phyloP scores from a whole-genome alignment of 345 rosid species.

The Chamaenerion angustifolium region DNA sequence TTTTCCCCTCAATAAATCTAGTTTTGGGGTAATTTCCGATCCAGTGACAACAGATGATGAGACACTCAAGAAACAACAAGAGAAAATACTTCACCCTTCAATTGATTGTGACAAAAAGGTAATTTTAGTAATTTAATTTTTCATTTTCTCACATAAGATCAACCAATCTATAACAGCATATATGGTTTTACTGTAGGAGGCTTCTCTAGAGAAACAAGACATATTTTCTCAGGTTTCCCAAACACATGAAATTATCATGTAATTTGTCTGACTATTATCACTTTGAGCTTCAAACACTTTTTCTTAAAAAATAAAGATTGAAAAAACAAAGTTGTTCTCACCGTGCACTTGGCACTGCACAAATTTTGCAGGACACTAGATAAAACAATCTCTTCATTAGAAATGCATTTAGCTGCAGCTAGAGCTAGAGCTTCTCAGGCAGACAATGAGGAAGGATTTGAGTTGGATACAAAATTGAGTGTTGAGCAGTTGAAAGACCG shows the following conservation, averaged over 20 bases:
- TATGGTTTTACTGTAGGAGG: conserved; percentile 25
- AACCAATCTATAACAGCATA: conserved; percentile 5
- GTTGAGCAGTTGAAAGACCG: conserved; percentile 33
- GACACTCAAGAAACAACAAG: conserved; percentile 20
- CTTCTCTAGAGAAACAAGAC: conserved; percentile 40
- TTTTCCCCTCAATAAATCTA: conserved; percentile 13
- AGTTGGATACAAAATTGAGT: conserved; percentile 12
- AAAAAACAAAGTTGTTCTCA: too few relatives aligned
- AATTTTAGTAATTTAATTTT: conserved; percentile 15
- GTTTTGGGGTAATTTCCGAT: conserved; percentile 52
- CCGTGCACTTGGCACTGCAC: neutral
- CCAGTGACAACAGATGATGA: conserved; percentile 22
- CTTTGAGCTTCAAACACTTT: too few relatives aligned
- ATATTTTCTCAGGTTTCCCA: conserved; percentile 84
- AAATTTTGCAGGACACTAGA: conserved; percentile 35
- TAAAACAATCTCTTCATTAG: neutral
- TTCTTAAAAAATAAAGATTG: too few relatives aligned
- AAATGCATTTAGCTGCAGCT: conserved; percentile 1
- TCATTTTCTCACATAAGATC: conserved; percentile 5
- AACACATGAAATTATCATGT: conserved; percentile 81
- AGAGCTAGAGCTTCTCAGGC: neutral
- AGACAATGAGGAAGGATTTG: neutral
- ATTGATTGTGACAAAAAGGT: conserved; percentile 68
- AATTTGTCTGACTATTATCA: conserved; percentile 12
- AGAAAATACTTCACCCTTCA: conserved; percentile 27